Percentiles rank a stretch among this genome's conserved stretches.
phyloP scores from a whole-genome alignment of 225 moss, liverwort and hornwort species.

The Polytrichum formosum region DNA sequence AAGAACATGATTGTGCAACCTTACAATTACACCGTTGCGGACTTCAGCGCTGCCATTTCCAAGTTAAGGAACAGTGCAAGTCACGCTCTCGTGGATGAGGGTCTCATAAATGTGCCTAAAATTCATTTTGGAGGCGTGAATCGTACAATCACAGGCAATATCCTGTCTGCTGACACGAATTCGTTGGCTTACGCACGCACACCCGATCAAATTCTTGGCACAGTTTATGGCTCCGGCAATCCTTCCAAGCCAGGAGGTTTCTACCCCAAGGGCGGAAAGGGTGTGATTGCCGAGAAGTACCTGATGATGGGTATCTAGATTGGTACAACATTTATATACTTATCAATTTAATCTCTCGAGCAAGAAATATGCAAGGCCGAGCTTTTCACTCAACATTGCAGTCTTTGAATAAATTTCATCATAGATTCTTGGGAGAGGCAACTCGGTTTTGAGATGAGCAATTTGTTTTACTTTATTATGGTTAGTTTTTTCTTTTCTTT shows the following conservation, averaged over 20 bases:
- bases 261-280: conserved; percentile 63
- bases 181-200: conserved; percentile 50
- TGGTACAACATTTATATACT: too few relatives aligned
- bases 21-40: conserved; percentile 43
- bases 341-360: too few relatives aligned
- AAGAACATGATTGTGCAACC: conserved; percentile 41
- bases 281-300: conserved; percentile 18
- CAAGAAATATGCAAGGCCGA: too few relatives aligned
- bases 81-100: conserved; percentile 59
- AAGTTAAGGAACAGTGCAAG: conserved; percentile 22
- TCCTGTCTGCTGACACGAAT: conserved; percentile 41
- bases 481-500: too few relatives aligned
- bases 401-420: too few relatives aligned
- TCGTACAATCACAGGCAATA: conserved; percentile 22
- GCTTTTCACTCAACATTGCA: too few relatives aligned
- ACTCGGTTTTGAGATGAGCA: too few relatives aligned
- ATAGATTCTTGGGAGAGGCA: too few relatives aligned
- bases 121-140: conserved; percentile 29
- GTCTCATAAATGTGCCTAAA: conserved; percentile 37
- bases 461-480: too few relatives aligned
- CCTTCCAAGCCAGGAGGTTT: conserved; percentile 59
- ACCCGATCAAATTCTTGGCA: conserved; percentile 38
- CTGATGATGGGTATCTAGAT: neutral
- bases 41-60: conserved; percentile 53
- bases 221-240: conserved; percentile 53